phyloP scores from a whole-genome alignment of 2,329 filamentous ascomycete genomes.

The Rhexocercosporidium sp. region DNA sequence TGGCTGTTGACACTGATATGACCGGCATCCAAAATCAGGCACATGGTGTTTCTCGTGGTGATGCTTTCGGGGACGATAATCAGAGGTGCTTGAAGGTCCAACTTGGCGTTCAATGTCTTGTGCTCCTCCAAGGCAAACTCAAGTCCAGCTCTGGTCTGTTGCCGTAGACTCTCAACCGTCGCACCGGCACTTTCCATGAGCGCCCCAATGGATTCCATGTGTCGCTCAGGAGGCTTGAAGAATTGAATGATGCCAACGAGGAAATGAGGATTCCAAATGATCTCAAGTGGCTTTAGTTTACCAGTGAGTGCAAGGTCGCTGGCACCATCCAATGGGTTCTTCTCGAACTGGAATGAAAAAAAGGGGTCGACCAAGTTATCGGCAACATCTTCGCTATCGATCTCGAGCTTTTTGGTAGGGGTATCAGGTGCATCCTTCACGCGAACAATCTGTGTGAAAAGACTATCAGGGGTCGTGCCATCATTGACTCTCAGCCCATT shows the following conservation, averaged over 20 bases:
- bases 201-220: constrained; percentile 98
- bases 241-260: constrained; percentile 91
- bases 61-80: constrained; percentile 97
- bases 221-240: constrained; percentile 93
- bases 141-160: constrained; percentile 93
- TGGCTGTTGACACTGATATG: constrained; percentile 95
- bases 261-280: constrained; percentile 97
- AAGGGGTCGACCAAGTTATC: constrained; percentile 70
- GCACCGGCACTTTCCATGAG: constrained; percentile 95
- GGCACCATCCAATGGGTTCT: constrained; percentile 91
- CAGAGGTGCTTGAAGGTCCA: constrained; percentile 93
- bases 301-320: constrained; percentile 90
- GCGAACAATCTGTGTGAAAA: constrained; percentile 93
- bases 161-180: constrained; percentile 91
- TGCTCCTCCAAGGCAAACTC: constrained; percentile 97
- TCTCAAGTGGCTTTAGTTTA: constrained; percentile 93
- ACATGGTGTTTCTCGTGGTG: constrained; percentile 78
- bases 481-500: constrained; percentile 95
- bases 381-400: constrained; percentile 46
- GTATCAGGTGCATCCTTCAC: constrained; percentile 82
- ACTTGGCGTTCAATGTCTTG: constrained; percentile 95
- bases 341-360: constrained; percentile 91
- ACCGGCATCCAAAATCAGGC: constrained; percentile 93
- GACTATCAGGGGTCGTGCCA: constrained; percentile 86
- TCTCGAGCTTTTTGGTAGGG: constrained; percentile 44